Evolutionary conservation across 2,329 filamentous ascomycete species (phyloP), one percentile per base, ranked within the genome.

Genomic region (Aspergillus unguis): DNA sequence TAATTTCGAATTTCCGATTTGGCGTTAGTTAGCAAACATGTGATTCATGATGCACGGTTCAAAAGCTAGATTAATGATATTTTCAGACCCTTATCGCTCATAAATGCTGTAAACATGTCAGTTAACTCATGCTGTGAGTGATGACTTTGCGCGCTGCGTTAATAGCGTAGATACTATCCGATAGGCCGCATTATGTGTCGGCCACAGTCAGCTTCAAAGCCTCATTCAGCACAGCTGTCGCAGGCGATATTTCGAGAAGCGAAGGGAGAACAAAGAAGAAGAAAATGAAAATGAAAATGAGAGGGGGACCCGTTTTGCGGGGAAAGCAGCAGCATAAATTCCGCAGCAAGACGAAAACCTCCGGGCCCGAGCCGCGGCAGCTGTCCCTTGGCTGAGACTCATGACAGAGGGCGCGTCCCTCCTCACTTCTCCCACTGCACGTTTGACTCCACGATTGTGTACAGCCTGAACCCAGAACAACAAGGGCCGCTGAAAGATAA

Each of bases 51-150:
- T 55, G 46, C 49, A 44, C 43, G 40, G 38, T 42, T 44, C 40
- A 58, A 59, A 61, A 59, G 54, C 58, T 57, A 60, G 51, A 62
- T 63, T 65, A 64, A 64, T 67, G 55, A 64, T 43, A 36, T 44
- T 32, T 25, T 7, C 32, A 17, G n/a, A 17, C 31, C 29, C n/a
- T 43, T 31, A 27, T 26, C 17, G 9, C 35, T 6, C 5, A 27
- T 35, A 33, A 44, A 9, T 3, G 8, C 28, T 38, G 36, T 38
- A 38, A 23, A 17, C 25, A 38, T n/a, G 36, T 25, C 7, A 17
- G 36, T 38, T 38, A 17, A 17, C 17, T 17, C 17, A 17, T 17
- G 17, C 36, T 31, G 23, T 36, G 27, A 36, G 7, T 11, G 23
- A 42, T 7, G 36, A 35, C 37, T 38, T 8, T 27, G 29, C 26